Base-by-base conservation (phyloP, 2,329 filamentous ascomycete genomes). In the Cercospora sp. region DNA sequence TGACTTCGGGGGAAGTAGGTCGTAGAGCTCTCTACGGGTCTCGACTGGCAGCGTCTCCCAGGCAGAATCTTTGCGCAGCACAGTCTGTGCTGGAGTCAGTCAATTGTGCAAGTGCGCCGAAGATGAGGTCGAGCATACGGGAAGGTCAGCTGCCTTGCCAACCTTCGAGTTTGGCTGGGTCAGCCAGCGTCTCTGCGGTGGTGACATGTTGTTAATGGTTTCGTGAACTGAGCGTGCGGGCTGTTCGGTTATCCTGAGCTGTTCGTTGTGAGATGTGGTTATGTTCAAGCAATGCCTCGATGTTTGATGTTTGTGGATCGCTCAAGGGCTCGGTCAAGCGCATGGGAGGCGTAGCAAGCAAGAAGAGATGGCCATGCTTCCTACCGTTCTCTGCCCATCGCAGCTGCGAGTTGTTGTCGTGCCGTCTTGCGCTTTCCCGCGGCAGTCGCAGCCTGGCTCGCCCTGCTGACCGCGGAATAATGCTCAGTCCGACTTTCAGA, bases 31-130 rank as follows among this genome's bases (percentile, higher is more conserved):
- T 34, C 70, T 57, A 37, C 74, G 71, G 1, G 69, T 71, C 16
- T 74, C 70, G 5, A 61, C 59, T 1, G 72, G 34, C 1, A 80
- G 72, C 1, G 67, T 61, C 5, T 66, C 62, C 78, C 78, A 80
- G 5, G 78, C 77, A 5, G 65, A 72, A 8, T 72, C 66, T 32
- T 74, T 70, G 43, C 70, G 70, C 28, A 80, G 77, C 16, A 78
- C 49, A n/a, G 26, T 69, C 78, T 79, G 58, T 28, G 26, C 34
- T 53, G 7, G 3, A 7, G 62, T 65, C 26, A 59, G 62, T 43
- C 26, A 28, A 13, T 1, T 8, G 24, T 13, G 26, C 21, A 58
- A 12, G 5, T 34, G 21, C 16, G 34, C 24, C 6, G 5, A 10
- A 55, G 10, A 3, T 32, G 16, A 12, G 9, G 55, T 30, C 26